These are phyloP conservation scores for Letharia lupina DNA, from an alignment of 495 filamentous ascomycete species.

Conservation along the genomic window DNA sequence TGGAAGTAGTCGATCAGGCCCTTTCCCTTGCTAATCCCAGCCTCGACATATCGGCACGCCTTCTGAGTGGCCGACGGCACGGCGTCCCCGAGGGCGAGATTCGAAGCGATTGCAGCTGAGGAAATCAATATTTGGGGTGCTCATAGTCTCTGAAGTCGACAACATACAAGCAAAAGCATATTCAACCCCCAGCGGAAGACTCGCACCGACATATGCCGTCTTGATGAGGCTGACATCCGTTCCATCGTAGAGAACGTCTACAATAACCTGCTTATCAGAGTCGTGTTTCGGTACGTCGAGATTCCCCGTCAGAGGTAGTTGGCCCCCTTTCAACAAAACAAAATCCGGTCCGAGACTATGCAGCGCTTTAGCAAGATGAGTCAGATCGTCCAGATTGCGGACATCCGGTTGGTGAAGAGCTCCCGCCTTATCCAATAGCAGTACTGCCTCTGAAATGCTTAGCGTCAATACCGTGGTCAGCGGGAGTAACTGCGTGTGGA, in stretches of 20 bases:
- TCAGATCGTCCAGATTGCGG: constrained; percentile 52
- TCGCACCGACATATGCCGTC: constrained; percentile 56
- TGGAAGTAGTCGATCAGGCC: constrained; percentile 94
- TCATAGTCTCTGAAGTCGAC: neutral
- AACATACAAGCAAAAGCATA: constrained; percentile 79
- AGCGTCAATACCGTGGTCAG: constrained; percentile 75
- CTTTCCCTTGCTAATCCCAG: constrained; percentile 76
- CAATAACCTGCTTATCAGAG: constrained; percentile 53
- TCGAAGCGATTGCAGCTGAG: constrained; percentile 76
- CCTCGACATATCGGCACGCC: constrained; percentile 73
- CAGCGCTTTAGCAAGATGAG: constrained; percentile 56
- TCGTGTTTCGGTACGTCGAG: constrained; percentile 43
- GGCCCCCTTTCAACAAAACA: constrained; percentile 85
- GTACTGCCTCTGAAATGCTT: constrained; percentile 79
- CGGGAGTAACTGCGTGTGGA: constrained; percentile 62
- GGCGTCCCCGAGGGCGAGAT: constrained; percentile 61
- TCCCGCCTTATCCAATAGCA: constrained; percentile 58
- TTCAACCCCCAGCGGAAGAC: constrained; percentile 87
- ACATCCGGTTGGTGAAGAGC: constrained; percentile 31
- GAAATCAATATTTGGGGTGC: neutral
- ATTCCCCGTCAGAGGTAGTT: constrained; percentile 63
- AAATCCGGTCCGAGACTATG: constrained; percentile 63
- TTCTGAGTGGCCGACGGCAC: constrained; percentile 55
- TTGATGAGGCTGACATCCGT: constrained; percentile 51
- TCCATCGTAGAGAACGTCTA: constrained; percentile 64